These are phyloP conservation scores for Phytopythium cucurbitacearum DNA, from an alignment of 352 stramenopile species.

Conservation along the genomic window DNA sequence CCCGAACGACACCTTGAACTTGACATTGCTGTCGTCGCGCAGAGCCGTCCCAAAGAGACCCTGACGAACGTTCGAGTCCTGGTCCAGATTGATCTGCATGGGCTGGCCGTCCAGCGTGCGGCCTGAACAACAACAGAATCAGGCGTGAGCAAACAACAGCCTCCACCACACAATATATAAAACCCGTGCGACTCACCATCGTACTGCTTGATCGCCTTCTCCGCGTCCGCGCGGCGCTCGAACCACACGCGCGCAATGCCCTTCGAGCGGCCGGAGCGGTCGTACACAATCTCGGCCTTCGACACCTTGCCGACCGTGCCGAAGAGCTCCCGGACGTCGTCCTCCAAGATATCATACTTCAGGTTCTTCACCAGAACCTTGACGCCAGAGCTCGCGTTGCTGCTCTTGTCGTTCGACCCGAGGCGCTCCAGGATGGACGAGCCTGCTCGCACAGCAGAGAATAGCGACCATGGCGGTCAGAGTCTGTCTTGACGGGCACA, in stretches of 20 bases:
- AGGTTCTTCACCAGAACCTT: constrained; percentile 85
- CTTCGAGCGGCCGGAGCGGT: constrained; percentile 78
- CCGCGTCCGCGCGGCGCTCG: constrained; percentile 49
- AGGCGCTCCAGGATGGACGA: constrained; percentile 70
- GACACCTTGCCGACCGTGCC: constrained; percentile 68
- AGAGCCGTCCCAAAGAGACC: constrained; percentile 77
- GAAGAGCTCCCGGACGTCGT: constrained; percentile 80
- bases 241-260: constrained; percentile 80
- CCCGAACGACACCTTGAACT: constrained; percentile 82
- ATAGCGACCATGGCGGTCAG: constrained; percentile 10
- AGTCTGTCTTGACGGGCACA: constrained; percentile 1
- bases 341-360: constrained; percentile 80
- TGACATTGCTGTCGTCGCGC: constrained; percentile 56
- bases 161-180: background rate
- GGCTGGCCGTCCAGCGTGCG: constrained; percentile 68
- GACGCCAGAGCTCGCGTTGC: constrained; percentile 31
- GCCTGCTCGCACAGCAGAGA: constrained; percentile 9
- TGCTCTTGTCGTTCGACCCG: constrained; percentile 34
- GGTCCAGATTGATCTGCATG: constrained; percentile 72
- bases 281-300: constrained; percentile 81
- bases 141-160: background rate
- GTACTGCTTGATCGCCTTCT: constrained; percentile 84
- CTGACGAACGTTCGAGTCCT: constrained; percentile 68
- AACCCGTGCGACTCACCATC: constrained; percentile 34
- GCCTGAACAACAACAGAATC: constrained; percentile 19